Evolutionary conservation across 352 stramenopile genomes (phyloP), one percentile per base, ranked within the genome.

Genomic region (Peronospora destructor): DNA sequence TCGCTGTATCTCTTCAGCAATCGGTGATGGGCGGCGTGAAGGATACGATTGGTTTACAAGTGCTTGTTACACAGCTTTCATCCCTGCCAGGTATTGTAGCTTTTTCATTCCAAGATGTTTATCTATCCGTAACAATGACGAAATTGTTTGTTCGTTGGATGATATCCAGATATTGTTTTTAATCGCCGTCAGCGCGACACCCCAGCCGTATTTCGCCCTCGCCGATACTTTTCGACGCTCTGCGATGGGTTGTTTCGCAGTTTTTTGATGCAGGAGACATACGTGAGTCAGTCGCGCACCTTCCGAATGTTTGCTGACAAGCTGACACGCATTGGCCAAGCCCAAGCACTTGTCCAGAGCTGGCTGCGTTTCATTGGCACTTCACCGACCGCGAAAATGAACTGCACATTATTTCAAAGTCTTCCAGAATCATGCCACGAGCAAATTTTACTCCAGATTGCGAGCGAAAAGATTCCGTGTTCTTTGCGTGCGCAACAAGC

Each of bases 281-380:
- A 12, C 29, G 12, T 17, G 16, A 35, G 8, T 17, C 47, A 50
- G 4, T 68, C 52, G 4, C 16, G 52, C 1, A 61, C 71, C 9
- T 84, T 85, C 34, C 74, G 76, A 7, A 61, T 81, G 57, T 68
- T 90, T 25, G 56, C 43, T n/a, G 66, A 86, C 26, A 90, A 87
- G 33, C 33, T 90, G 6, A 59, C 62, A 6, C 73, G 78, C 23
- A 82, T 85, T 14, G 73, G 78, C 0, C 71, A 85, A 50, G 59
- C 61, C 4, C 45, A 70, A 32, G 36, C 32, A 1, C 33, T 87
- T 3, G 36, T 84, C 2, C 56, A 82, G 36, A 73, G 61, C 32
- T 89, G 75, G 76, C 35, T 84, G 25, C 42, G 37, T 6, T 62
- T 41, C 28, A 38, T 77, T 12, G 56, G 65, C 33, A 61, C 50